These are phyloP conservation scores for Simplicillium aogashimaense DNA, from an alignment of 2,329 filamentous ascomycete species.

Conservation along the genomic window DNA sequence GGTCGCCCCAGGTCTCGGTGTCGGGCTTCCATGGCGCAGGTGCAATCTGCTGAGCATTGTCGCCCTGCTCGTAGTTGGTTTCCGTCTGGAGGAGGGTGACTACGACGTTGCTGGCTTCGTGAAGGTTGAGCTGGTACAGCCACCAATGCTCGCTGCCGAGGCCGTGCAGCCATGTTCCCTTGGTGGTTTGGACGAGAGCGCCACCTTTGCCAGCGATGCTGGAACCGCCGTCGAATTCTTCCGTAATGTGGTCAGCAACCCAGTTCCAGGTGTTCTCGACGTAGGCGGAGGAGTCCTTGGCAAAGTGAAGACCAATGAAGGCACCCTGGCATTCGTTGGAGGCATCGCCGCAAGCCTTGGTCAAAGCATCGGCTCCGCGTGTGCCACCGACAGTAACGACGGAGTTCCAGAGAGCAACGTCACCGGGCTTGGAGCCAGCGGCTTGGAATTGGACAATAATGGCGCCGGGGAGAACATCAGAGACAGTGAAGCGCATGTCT, in stretches of 20 bases:
- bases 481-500: slow-evolving; percentile 42
- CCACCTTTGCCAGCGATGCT: slow-evolving; percentile 40
- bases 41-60: slow-evolving; percentile 21
- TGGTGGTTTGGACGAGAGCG: slow-evolving; percentile 32
- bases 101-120: slow-evolving; percentile 37
- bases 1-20: slow-evolving; percentile 26
- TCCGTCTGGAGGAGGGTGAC: slow-evolving; percentile 42
- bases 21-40: slow-evolving; percentile 22
- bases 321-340: slow-evolving; percentile 33
- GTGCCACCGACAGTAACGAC: slow-evolving; percentile 36
- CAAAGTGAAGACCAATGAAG: slow-evolving; percentile 38
- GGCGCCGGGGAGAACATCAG: slow-evolving; percentile 29
- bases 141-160: slow-evolving; percentile 45
- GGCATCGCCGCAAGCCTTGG: slow-evolving; percentile 22
- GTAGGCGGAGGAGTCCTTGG: slow-evolving; percentile 32
- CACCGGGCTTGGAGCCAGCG: slow-evolving; percentile 30
- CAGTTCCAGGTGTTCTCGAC: slow-evolving; percentile 43
- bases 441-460: slow-evolving; percentile 39
- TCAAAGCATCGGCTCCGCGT: slow-evolving; percentile 21
- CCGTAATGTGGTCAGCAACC: slow-evolving; percentile 35
- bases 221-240: slow-evolving; percentile 34
- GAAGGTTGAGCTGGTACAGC: slow-evolving; percentile 48
- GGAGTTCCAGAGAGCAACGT: slow-evolving; percentile 40
- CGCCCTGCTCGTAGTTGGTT: slow-evolving; percentile 30
- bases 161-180: slow-evolving; percentile 37